These are phyloP conservation scores for Ambrosia trifida DNA, from an alignment of 129 eudicot genomes.

Conservation along the genomic window DNA sequence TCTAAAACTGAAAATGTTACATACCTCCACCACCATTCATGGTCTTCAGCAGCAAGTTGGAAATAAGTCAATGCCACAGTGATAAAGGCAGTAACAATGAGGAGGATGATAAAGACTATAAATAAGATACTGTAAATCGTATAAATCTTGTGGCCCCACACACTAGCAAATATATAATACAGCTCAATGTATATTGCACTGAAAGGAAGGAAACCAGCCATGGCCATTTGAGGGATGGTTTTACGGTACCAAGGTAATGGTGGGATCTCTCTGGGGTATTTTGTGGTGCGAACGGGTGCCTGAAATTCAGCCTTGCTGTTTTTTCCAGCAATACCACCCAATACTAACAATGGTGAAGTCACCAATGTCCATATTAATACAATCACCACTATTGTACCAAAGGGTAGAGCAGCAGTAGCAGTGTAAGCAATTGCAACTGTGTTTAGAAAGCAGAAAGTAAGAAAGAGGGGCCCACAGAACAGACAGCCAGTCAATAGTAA, in stretches of 20 bases:
- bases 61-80: constrained; percentile 82
- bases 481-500: constrained; percentile 64
- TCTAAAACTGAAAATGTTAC: constrained; percentile 19
- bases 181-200: constrained; percentile 86
- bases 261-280: constrained; percentile 81
- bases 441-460: constrained; percentile 75
- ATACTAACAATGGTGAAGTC: constrained; percentile 73
- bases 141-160: constrained; percentile 87
- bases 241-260: constrained; percentile 78
- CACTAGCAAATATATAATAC: constrained; percentile 85
- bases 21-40: constrained; percentile 97
- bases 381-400: constrained; percentile 78
- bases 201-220: constrained; percentile 90
- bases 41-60: constrained; percentile 91
- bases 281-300: constrained; percentile 77
- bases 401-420: constrained; percentile 75
- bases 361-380: constrained; percentile 70
- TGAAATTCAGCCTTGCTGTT: constrained; percentile 79
- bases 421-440: constrained; percentile 69
- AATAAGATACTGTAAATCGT: constrained; percentile 83
- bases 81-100: constrained; percentile 75
- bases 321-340: constrained; percentile 83
- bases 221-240: constrained; percentile 84
- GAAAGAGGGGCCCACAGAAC: constrained; percentile 70
- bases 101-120: constrained; percentile 70